phyloP scores from a whole-genome alignment of 129 eudicot genomes.

The Flaveria brownii region DNA sequence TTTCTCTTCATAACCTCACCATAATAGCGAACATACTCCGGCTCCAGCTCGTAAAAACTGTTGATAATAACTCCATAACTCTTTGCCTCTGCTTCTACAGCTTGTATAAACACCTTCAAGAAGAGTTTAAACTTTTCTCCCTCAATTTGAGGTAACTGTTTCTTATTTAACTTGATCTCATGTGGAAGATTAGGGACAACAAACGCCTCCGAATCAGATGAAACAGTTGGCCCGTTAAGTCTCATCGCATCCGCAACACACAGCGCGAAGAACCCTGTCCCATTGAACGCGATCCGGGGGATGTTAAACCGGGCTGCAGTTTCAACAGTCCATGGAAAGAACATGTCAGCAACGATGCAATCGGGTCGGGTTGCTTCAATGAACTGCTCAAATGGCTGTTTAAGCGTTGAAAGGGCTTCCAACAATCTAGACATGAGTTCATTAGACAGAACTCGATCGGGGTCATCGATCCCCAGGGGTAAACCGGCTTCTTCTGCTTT shows the following conservation, averaged over 20 bases:
- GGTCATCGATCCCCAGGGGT: conserved; percentile 40
- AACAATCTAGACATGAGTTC: conserved; percentile 27
- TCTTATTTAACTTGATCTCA: conserved; percentile 37
- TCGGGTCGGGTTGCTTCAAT: conserved; percentile 37
- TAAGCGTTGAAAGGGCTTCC: conserved; percentile 39
- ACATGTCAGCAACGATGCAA: conserved; percentile 52
- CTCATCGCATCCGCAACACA: conserved; percentile 33
- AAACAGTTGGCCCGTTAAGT: conserved; percentile 40
- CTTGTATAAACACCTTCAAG: conserved; percentile 8
- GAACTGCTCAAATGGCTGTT: conserved; percentile 52
- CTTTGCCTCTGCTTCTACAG: conserved; percentile 35
- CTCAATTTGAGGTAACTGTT: conserved; percentile 30
- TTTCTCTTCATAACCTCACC: conserved; percentile 43
- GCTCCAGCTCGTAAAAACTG: conserved; percentile 68
- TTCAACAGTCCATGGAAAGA: conserved; percentile 53
- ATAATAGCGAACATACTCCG: conserved; percentile 49
- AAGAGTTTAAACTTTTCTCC: conserved; percentile 7
- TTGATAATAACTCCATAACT: conserved; percentile 62
- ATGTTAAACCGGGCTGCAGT: conserved; percentile 60
- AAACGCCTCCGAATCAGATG: conserved; percentile 51
- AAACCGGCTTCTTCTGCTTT: conserved; percentile 45
- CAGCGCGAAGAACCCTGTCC: conserved; percentile 43
- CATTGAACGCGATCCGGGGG: conserved; percentile 68
- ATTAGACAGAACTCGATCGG: conserved; percentile 28
- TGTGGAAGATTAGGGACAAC: conserved; percentile 61